Evolutionary conservation across 2,329 filamentous ascomycete genomes (phyloP), one percentile per base, ranked within the genome.

Genomic region (Calonectria pauciramosa): DNA sequence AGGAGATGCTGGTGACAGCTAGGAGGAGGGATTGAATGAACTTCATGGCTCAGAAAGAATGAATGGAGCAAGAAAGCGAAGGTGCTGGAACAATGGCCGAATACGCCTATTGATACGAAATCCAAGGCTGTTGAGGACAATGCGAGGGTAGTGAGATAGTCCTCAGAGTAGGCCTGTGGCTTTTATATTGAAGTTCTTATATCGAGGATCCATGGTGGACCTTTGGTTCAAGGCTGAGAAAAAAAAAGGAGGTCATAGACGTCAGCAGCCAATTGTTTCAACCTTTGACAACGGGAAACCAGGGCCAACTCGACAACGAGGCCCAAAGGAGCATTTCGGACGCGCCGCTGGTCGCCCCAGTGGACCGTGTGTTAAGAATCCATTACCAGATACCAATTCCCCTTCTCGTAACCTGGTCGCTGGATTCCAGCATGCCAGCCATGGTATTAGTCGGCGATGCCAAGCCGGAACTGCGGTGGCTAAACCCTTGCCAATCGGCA

Each of bases 391-490:
- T 11, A 11, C 18, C 51, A 32, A 3, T 54, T 44, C 49, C 26
- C 16, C 10, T 54, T 10, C 26, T 11, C 51, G 10, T 14, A 11
- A 18, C 8, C 26, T n/a, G 20, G 11, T 56, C 10, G 30, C 3
- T n/a, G 32, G 30, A n/a, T 34, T 34, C 20, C n/a, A 11, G 10
- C 30, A 30, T 34, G 51, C 5, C 34, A n/a, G 30, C 30, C 20
- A 56, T 28, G 13, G 52, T 13, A 30, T 30, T 13, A 18, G 9
- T 7, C 30, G 20, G n/a, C 30, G 7, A 32, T n/a, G 56, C 56
- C 56, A 60, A 60, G 56, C 56, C 56, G 56, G 56, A 60, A 60
- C n/a, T 8, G 14, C 56, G 56, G 56, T 60, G 56, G 36, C 23
- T 34, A 23, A 28, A n/a, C 34, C 34, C 56, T 38, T 60, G 56